Percentiles rank a stretch among this genome's conserved stretches.
phyloP scores from a whole-genome alignment of 129 eudicot genomes.

The Helianthus tuberosus region DNA sequence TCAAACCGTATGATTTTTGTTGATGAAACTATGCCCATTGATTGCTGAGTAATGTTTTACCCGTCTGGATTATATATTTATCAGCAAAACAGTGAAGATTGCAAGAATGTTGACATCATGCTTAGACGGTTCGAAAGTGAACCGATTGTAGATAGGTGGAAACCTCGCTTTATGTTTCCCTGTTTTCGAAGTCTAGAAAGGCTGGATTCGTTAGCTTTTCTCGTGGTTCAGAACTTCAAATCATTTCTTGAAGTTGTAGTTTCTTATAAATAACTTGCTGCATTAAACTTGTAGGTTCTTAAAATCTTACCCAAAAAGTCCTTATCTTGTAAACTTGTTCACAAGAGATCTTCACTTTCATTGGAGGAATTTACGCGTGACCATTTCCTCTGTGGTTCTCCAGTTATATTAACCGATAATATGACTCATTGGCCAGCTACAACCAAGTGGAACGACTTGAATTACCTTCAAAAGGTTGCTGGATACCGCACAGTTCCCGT shows the following conservation, averaged over 20 bases:
- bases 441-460: slow-evolving; percentile 74
- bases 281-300: slow-evolving; percentile 50
- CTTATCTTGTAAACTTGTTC: slow-evolving; percentile 63
- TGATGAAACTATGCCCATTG: slow-evolving; percentile 30
- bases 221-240: slow-evolving; percentile 25
- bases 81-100: slow-evolving; percentile 47
- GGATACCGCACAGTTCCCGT: slow-evolving; percentile 94
- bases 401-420: slow-evolving; percentile 74
- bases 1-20: slow-evolving; percentile 12
- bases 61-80: slow-evolving; percentile 45
- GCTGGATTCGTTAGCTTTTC: too few species aligned
- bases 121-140: slow-evolving; percentile 49
- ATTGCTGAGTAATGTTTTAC: slow-evolving; percentile 40
- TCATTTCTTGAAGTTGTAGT: slow-evolving; percentile 37
- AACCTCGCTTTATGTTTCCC: slow-evolving; percentile 28
- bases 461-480: slow-evolving; percentile 74
- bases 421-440: slow-evolving; percentile 96
- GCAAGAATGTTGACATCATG: slow-evolving; percentile 51
- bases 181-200: too few species aligned
- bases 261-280: slow-evolving; percentile 7
- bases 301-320: slow-evolving; percentile 68
- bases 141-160: slow-evolving; percentile 43
- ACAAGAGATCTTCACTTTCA: slow-evolving; percentile 59
- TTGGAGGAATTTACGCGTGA: slow-evolving; percentile 81
- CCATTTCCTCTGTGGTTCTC: slow-evolving; percentile 67